Conservation (phyloP, 169 alveolate genomes). For the Eimeria falciformis region DNA sequence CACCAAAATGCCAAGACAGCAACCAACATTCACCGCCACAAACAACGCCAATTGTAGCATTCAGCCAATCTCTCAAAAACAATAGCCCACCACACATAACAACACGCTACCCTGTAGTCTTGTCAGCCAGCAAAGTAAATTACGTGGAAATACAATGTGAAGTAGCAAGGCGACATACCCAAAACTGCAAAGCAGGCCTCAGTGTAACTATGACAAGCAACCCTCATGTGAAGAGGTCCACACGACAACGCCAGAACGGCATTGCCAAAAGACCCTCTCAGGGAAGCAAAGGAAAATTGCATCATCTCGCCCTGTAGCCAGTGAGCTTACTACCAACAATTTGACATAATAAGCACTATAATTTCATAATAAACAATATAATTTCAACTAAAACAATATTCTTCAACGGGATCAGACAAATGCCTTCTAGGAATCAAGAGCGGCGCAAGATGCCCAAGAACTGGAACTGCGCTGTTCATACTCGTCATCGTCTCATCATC, state of each 20-base stretch:
- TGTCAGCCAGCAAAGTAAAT: neutral
- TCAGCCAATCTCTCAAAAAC: neutral
- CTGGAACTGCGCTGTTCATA: constrained; percentile 40
- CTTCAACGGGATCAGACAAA: neutral
- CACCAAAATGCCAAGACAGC: neutral
- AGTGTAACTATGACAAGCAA: constrained; percentile 63
- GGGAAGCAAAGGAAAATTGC: constrained; percentile 4
- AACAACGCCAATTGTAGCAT: neutral
- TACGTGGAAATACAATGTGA: neutral
- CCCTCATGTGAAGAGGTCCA: neutral
- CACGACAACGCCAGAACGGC: constrained; percentile 40
- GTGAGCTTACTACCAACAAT: neutral
- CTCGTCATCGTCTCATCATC: constrained; percentile 53
- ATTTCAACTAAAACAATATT: neutral
- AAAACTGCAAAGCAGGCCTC: neutral
- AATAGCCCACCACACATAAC: neutral
- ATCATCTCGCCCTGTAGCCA: neutral
- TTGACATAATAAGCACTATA: neutral
- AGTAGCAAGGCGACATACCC: too few relatives aligned
- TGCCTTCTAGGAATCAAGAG: constrained; percentile 19
- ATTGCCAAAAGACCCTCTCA: neutral
- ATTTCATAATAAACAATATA: neutral
- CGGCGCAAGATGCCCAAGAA: neutral
- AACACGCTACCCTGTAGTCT: too few relatives aligned
- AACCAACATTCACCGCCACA: neutral